These are phyloP conservation scores for Pythium myriotylum DNA, from an alignment of 352 stramenopile species.

Conservation along the genomic window DNA sequence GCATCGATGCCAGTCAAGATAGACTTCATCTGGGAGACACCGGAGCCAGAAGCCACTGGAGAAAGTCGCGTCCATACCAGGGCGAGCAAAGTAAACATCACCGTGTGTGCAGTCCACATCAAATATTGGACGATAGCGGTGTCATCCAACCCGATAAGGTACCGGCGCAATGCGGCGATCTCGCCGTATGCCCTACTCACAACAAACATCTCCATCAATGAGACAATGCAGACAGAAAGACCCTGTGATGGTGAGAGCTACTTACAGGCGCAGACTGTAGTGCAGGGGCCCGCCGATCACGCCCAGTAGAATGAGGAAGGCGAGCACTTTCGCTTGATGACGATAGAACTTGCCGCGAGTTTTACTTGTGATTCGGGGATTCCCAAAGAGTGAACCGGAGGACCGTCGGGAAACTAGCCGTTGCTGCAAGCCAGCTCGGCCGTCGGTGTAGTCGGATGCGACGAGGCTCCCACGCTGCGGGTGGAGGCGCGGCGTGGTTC, in stretches of 20 bases:
- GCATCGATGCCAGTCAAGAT: slow-evolving; percentile 86
- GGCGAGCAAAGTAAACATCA: slow-evolving; percentile 66
- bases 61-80: slow-evolving; percentile 73
- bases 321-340: slow-evolving; percentile 68
- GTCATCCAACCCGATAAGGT: slow-evolving; percentile 42
- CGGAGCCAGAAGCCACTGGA: slow-evolving; percentile 76
- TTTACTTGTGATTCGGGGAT: slow-evolving; percentile 40
- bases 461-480: slow-evolving; percentile 7
- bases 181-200: slow-evolving; percentile 34
- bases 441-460: slow-evolving; percentile 43
- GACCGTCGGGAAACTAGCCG: slow-evolving; percentile 45
- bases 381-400: slow-evolving; percentile 66
- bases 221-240: slow-evolving; percentile 15
- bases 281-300: slow-evolving; percentile 80
- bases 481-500: slow-evolving; percentile 7
- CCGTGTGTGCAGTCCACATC: slow-evolving; percentile 69
- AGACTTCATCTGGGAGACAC: slow-evolving; percentile 89
- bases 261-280: slow-evolving; percentile 69
- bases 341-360: slow-evolving; percentile 53
- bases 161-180: slow-evolving; percentile 44
- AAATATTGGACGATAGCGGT: slow-evolving; percentile 42
- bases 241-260: no score
- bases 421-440: slow-evolving; percentile 43
- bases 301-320: slow-evolving; percentile 79
- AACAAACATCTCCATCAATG: background rate